Percentiles rank a stretch among this genome's conserved stretches.
Evolutionary conservation across 345 rosid species (phyloP).

Genomic region (Gossypioides kirkii): DNA sequence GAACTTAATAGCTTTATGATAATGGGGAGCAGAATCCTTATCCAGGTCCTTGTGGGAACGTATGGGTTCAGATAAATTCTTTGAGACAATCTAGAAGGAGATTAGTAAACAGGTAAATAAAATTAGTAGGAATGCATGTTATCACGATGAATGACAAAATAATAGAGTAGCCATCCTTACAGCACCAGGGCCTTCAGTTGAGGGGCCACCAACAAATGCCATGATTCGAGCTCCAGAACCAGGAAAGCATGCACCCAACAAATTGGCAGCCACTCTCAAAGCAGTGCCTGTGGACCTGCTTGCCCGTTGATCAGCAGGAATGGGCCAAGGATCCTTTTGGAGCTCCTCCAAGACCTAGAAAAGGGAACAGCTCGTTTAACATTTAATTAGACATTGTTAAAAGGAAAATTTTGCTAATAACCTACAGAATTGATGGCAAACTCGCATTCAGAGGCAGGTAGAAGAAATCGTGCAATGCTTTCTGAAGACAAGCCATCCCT

Average conservation of each 20-base stretch:
- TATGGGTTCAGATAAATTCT: constrained; percentile 80
- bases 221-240: constrained; percentile 93
- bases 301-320: constrained; percentile 69
- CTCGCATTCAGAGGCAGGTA: constrained; percentile 82
- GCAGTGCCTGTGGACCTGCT: constrained; percentile 84
- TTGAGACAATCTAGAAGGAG: constrained; percentile 66
- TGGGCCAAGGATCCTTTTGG: constrained; percentile 76
- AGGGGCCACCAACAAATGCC: constrained; percentile 96
- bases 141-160: not conserved
- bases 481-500: constrained; percentile 86
- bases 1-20: constrained; percentile 75
- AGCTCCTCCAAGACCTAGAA: constrained; percentile 80
- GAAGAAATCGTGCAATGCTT: constrained; percentile 78
- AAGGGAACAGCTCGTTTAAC: not conserved
- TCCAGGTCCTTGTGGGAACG: constrained; percentile 95
- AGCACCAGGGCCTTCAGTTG: constrained; percentile 82
- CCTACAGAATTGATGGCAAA: constrained; percentile 58
- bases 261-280: constrained; percentile 75
- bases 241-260: constrained; percentile 91
- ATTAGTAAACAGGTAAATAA: not conserved
- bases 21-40: constrained; percentile 76
- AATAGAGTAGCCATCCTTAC: constrained; percentile 37
- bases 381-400: not conserved
- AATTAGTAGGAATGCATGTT: not conserved
- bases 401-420: not conserved